A percentile compares a stretch with the other conserved stretches of the same genome.
phyloP scores from a whole-genome alignment of 2,329 filamentous ascomycete species.

The Penicillium sp. region DNA sequence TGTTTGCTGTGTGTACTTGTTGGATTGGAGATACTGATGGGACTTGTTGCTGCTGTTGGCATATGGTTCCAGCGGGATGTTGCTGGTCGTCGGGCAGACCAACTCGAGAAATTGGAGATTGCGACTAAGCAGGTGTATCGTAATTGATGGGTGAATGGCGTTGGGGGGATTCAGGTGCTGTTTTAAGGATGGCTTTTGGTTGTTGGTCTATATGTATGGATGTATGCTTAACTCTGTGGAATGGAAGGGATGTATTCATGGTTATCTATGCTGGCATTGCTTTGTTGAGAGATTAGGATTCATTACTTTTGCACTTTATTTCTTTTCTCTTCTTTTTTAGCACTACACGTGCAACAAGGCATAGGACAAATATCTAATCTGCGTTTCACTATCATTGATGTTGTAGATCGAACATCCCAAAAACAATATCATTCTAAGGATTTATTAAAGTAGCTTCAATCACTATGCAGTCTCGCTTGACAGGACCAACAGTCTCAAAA shows the following conservation, averaged over 20 bases:
- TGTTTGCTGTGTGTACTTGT: constrained; percentile 30
- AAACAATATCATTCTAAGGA: neutral
- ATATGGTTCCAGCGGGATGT: constrained; percentile 28
- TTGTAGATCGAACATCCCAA: neutral
- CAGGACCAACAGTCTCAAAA: neutral
- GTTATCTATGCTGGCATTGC: neutral
- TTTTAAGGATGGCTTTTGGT: neutral
- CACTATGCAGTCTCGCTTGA: too few relatives aligned
- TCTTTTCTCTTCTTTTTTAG: too few relatives aligned
- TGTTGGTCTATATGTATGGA: neutral
- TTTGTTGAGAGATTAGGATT: neutral
- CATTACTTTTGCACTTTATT: neutral
- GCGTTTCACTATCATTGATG: neutral
- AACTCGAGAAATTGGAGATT: constrained; percentile 24
- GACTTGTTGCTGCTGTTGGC: constrained; percentile 24
- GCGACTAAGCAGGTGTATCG: constrained; percentile 19
- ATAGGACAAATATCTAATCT: too few relatives aligned
- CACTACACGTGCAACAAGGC: too few relatives aligned
- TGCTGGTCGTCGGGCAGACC: constrained; percentile 21
- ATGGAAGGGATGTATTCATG: constrained; percentile 7
- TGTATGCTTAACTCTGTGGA: neutral
- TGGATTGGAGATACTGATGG: constrained; percentile 30
- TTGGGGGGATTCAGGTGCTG: neutral
- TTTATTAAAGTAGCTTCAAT: neutral
- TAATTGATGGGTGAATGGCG: neutral